Evolutionary conservation across 2,329 filamentous ascomycete genomes (phyloP), one percentile per base, ranked within the genome.

Genomic region (Aschersonia sp.): DNA sequence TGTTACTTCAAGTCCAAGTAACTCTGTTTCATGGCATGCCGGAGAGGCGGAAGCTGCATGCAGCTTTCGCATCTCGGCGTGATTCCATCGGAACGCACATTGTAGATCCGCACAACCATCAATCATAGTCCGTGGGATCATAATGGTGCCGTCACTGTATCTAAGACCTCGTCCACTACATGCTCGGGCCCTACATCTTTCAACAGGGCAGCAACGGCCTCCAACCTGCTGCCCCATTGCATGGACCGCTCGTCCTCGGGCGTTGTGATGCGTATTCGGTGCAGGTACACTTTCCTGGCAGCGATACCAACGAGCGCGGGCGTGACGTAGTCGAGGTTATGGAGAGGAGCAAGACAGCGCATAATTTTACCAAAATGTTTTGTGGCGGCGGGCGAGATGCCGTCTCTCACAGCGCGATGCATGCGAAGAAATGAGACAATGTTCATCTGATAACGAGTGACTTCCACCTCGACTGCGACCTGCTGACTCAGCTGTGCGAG

Each of bases 161-260:
- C 68, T 47, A 84, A 58, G 4, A 83, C 78, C 55, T 83, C 77
- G 50, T 83, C 79, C 40, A 84, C 71, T 4, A 84, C 73, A 41
- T 79, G 74, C 53, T 82, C 78, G 0, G 77, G 70, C 1, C 73
- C 72, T 8, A 82, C 60, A 5, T 68, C 76, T 32, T 83, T 77
- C 2, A 95, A 65, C 45, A 88, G 55, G 12, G 74, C 71, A 52
- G 76, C 71, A 1, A 95, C 77, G 4, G 84, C 84, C 32, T 74
- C 71, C 0, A 83, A 54, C 47, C 84, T 80, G 62, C 90, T 95
- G 0, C 92, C 92, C 80, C 94, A 98, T 62, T 95, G 87, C 69
- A 95, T 75, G 61, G 88, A 95, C 44, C 88, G 74, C 66, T 97
- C 92, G 49, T 80, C 77, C 51, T 79, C 74, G 1, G 86, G 74